Base-by-base conservation (phyloP, 1,284 basidiomycete species). In the Kwoniella shivajii region DNA sequence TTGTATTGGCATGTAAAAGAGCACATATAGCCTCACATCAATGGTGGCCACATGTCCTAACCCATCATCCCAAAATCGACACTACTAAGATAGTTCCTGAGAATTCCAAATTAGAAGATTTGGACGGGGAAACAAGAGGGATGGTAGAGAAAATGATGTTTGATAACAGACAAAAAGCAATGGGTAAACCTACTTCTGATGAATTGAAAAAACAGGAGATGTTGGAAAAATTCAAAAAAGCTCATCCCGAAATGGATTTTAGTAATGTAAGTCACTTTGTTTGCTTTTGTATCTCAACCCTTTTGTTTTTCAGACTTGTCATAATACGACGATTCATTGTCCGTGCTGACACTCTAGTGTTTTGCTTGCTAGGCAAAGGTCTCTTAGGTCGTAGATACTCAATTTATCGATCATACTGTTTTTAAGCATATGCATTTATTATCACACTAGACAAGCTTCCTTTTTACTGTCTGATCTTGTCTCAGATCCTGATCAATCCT, bases 141-240 rank as follows among this genome's bases (percentile, higher is more conserved):
- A 92, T 99, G 90, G 96, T 99, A 0, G 96, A 99, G 79, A 99
- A 99, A 82, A 99, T 99, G 96, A 99, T 99, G 95, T 94, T 93
- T 79, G 50, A 50, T 54, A 56, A 59, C 57, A 52, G 14, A 39
- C 49, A 55, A 4, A 71, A 95, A 90, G 89, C 94, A 87, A 86
- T 96, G 84, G 94, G 94, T 61, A 92, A 92, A 71, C 95, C 92
- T 6, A 92, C 89, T 2, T 93, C 90, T 0, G 92, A 93, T 64
- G 92, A 94, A 69, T 66, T 90, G 59, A 90, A 90, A 81, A 93
- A 93, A 80, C 83, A 85, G 80, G 92, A 94, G 82, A 89, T 88
- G 57, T 78, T 97, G 56, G 85, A 88, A 78, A 93, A 89, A 77
- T 96, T 97, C 80, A 88, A 94, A 79, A 85, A 81, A 16, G 84